Evolutionary conservation across 257 asterid genomes (phyloP).

Genomic region (Echium plantagineum): DNA sequence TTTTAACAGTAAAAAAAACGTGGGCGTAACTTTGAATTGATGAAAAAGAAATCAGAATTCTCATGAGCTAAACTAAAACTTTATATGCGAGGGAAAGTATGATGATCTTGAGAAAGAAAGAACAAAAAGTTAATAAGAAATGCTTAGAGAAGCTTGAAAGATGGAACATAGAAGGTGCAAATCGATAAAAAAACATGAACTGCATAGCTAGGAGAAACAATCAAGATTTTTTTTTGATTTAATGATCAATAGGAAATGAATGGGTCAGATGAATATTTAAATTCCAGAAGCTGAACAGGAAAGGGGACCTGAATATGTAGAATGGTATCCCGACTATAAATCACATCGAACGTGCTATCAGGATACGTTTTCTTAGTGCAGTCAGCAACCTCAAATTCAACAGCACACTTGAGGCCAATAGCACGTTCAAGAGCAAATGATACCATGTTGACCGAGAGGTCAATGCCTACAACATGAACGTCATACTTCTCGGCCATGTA

Average conservation of each 20-base stretch:
- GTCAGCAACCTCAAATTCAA: constrained; percentile 97
- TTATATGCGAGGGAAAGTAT: too few relatives aligned
- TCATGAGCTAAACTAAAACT: too few relatives aligned
- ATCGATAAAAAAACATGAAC: too few relatives aligned
- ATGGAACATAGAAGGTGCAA: too few relatives aligned
- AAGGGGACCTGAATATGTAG: constrained; percentile 74
- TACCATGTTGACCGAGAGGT: constrained; percentile 85
- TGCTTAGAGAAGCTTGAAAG: too few relatives aligned
- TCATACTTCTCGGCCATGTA: constrained; percentile 87
- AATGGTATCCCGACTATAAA: constrained; percentile 92
- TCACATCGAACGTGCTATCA: constrained; percentile 66
- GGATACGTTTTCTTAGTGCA: constrained; percentile 84
- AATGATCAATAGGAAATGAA: background rate
- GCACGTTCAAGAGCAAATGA: constrained; percentile 94
- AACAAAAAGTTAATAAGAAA: background rate
- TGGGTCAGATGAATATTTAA: constrained; percentile 5
- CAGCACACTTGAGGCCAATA: constrained; percentile 76
- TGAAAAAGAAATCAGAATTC: too few relatives aligned
- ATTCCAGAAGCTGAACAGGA: constrained; percentile 4
- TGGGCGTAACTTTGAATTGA: too few relatives aligned
- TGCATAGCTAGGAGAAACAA: too few relatives aligned
- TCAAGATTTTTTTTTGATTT: background rate
- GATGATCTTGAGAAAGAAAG: background rate
- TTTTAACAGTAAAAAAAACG: too few relatives aligned
- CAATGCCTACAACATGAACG: constrained; percentile 89